Base-by-base conservation (phyloP, 768 basidiomycete species). In the Kwoniella dendrophila region DNA sequence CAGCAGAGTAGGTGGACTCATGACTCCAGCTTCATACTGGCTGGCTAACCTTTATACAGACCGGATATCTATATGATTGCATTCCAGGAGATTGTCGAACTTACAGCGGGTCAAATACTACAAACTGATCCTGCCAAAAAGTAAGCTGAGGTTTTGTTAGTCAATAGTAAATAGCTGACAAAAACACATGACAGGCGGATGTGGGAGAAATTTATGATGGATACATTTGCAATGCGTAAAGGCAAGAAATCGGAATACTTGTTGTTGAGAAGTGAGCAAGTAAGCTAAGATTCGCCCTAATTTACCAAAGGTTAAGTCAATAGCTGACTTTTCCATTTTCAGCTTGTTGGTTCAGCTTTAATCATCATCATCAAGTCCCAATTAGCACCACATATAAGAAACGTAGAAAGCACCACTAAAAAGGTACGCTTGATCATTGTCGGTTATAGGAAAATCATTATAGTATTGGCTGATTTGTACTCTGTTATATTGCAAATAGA, bases 51-150 rank as follows among this genome's bases (percentile, higher is more conserved):
- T 18, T 18, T 16, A 18, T 40, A 6, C 38, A 68, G 69, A 44
- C 50, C 93, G 5, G 93, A 97, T 73, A 86, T 98, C 64, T 88
- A 95, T 75, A 87, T 87, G 22, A 82, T 97, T 29, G 91, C 90
- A 1, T 96, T 97, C 76, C 94, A 99, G 79, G 96, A 99, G 79
- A 93, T 99, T 55, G 96, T 99, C 0, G 92, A 93, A 3, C 84
- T 99, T 48, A 97, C 92, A n/a, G 92, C 96, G 2, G 92, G 94
- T 71, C 94, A 97, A 77, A 97, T 99, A 43, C 83, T 97, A 16
- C 93, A 96, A 77, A 88, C 93, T 5, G 94, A 97, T 79, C 92
- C 94, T 1, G 92, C 92, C 74, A 93, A 92, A 81, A 85, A 86
- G 91, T 88, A 54, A 24, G 82, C 30, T 26, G 12, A 4, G 38